Percentiles rank a stretch among this genome's conserved stretches.
These are phyloP conservation scores for Phytophthora pini DNA, from an alignment of 352 stramenopile species.

Conservation along the genomic window DNA sequence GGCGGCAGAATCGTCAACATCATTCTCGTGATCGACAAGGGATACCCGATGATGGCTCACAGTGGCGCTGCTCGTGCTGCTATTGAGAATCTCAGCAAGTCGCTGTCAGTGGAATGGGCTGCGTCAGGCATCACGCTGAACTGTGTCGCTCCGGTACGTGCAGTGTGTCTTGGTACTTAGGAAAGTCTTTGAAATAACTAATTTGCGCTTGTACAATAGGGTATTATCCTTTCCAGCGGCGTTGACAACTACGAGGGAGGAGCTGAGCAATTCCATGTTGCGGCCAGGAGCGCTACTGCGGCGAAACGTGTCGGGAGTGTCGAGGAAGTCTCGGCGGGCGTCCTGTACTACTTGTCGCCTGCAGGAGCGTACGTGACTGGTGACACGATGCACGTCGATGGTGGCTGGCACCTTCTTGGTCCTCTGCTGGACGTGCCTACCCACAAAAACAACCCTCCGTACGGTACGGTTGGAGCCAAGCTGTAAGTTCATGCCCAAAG, in stretches of 20 bases:
- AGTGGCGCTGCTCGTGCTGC: conserved; percentile 89
- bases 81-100: conserved; percentile 95
- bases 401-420: conserved; percentile 73
- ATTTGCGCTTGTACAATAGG: conserved; percentile 34
- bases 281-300: conserved; percentile 77
- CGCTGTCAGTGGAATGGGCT: conserved; percentile 94
- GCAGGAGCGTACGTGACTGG: conserved; percentile 92
- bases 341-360: conserved; percentile 91
- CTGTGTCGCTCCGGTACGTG: conserved; percentile 88
- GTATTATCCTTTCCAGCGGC: conserved; percentile 80
- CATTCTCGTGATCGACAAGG: conserved; percentile 94
- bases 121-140: conserved; percentile 93
- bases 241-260: conserved; percentile 93
- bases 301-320: conserved; percentile 91
- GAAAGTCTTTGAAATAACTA: conserved; percentile 27
- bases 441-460: conserved; percentile 81
- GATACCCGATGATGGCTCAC: conserved; percentile 93
- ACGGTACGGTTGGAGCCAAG: conserved; percentile 54
- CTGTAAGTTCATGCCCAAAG: neutral
- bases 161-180: conserved; percentile 11
- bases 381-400: conserved; percentile 89
- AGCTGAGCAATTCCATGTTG: conserved; percentile 84
- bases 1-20: conserved; percentile 96
- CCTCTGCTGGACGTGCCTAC: conserved; percentile 81
- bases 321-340: conserved; percentile 90